These are phyloP conservation scores for Rhynchospora pubera DNA, from an alignment of 176 grass and related monocot species.

Conservation along the genomic window DNA sequence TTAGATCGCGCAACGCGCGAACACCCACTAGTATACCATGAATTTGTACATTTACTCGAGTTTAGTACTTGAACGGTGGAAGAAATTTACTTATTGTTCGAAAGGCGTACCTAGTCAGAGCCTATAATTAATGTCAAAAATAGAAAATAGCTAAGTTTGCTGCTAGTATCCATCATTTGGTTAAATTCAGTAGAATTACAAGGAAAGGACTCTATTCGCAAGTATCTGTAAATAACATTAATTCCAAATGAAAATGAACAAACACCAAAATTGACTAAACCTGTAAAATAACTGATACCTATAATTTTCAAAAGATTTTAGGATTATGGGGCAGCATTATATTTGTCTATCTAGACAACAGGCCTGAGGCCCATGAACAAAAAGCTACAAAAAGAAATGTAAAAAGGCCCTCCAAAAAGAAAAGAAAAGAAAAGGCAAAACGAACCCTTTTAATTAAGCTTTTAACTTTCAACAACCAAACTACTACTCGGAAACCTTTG, in stretches of 20 bases:
- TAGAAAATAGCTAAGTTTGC: neutral
- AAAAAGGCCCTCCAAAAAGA: neutral
- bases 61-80: too few species aligned
- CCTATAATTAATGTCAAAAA: neutral
- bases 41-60: too few species aligned
- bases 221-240: neutral
- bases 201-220: neutral
- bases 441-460: neutral
- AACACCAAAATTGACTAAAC: neutral
- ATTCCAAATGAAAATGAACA: neutral
- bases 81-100: too few species aligned
- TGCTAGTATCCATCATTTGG: neutral
- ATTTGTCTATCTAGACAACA: constrained; percentile 11
- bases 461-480: constrained; percentile 61
- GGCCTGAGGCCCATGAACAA: constrained; percentile 16
- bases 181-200: neutral
- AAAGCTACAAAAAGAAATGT: neutral
- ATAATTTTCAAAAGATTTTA: constrained; percentile 14
- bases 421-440: neutral
- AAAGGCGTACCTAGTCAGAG: too few species aligned
- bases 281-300: neutral
- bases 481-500: constrained; percentile 46
- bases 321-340: constrained; percentile 1
- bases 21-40: too few species aligned
- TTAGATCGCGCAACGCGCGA: too few species aligned